Base-by-base conservation (phyloP, 305 asterid genomes). In the Rubia peregrina region DNA sequence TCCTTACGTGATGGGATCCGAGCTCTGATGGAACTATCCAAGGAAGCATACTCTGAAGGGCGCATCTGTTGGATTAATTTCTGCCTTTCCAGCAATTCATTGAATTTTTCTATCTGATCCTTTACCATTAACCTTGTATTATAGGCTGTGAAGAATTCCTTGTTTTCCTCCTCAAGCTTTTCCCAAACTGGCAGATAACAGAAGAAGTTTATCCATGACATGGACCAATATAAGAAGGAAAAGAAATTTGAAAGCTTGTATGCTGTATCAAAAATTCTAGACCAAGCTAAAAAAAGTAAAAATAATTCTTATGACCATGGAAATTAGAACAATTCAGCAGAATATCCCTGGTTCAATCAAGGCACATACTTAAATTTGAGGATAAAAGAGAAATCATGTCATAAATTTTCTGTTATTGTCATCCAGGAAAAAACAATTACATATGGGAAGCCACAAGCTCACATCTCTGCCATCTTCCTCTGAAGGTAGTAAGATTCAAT, bases 91-190 rank as follows among this genome's bases (percentile, higher is more conserved):
- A 87, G 85, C 87, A 85, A 67, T 61, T 78, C 71, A 73, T 89
- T 89, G 79, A 80, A 87, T 79, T 69, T 78, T 38, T 36, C 8
- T 73, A 85, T 87, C 69, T 89, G 95, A 67, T 85, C 84, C 71
- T 79, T 82, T 78, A 82, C 75, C 44, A 74, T 4, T 82, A 87
- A 65, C 73, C 80, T 79, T 40, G 66, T 48, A 67, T 76, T 65
- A 69, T 87, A 89, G 12, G 80, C 89, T 74, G 67, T 79, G 83
- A 89, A 86, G 73, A 86, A 86, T 14, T 81, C 92, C 63, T 43
- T 82, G 67, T 87, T 85, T 73, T 84, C 84, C 43, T 79, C 79
- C 75, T 84, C 88, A 67, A 89, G 89, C 83, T 75, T 83, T 80
- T 77, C 79, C 92, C 90, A 89, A 73, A 89, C 92, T 89, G 88